Conservation (phyloP, 345 rosid genomes). For the Eucalyptus viminalis region DNA sequence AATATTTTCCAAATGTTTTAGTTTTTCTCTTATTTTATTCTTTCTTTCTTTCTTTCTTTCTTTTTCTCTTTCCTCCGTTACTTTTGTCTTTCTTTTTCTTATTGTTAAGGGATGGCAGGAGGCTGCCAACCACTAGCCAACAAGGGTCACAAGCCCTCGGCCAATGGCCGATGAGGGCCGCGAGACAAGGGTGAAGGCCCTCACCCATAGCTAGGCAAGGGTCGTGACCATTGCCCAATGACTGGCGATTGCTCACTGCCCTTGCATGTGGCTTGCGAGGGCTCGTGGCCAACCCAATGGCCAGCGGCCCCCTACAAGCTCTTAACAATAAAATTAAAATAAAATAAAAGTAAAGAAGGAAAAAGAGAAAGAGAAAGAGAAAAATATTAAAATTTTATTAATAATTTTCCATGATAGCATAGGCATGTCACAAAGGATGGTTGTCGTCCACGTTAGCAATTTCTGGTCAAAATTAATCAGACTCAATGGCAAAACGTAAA, state of each 20-base stretch:
- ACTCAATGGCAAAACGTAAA: too few relatives aligned
- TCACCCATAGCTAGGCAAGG: background rate
- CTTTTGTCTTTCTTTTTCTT: too few relatives aligned
- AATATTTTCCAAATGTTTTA: too few relatives aligned
- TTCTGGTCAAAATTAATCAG: rapidly evolving
- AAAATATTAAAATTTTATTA: too few relatives aligned
- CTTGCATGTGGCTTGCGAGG: background rate
- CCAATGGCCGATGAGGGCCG: rapidly evolving
- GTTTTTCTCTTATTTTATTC: background rate
- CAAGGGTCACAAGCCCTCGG: background rate
- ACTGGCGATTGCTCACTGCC: too few relatives aligned
- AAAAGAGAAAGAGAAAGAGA: background rate
- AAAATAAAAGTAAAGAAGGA: too few relatives aligned
- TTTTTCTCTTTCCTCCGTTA: background rate
- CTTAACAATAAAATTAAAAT: background rate
- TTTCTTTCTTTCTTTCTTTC: too few relatives aligned
- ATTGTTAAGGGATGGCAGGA: background rate
- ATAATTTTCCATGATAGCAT: too few relatives aligned
- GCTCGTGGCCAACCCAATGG: background rate
- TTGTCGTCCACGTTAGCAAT: too few relatives aligned
- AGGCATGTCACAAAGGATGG: background rate
- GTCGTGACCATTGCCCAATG: background rate
- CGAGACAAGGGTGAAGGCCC: too few relatives aligned
- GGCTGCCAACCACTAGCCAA: background rate
- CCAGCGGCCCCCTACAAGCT: background rate